Percentiles rank a stretch among this genome's conserved stretches.
Conservation (phyloP, 2,329 filamentous ascomycete species). For the Fusarium equiseti region DNA sequence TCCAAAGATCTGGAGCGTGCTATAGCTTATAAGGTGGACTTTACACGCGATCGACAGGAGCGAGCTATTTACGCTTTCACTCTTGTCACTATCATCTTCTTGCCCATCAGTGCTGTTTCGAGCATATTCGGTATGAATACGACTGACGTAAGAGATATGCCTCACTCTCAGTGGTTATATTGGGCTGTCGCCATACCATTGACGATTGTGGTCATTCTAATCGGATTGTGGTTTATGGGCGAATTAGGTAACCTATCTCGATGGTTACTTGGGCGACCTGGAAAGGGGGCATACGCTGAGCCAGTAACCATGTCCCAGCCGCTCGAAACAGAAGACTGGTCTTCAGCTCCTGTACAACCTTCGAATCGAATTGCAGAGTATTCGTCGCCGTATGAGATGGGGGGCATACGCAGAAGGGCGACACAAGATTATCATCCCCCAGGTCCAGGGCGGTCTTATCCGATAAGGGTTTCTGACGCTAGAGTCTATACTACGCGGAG, state of each 20-base stretch:
- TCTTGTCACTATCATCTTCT: conserved; percentile 62
- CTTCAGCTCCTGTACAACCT: conserved; percentile 4
- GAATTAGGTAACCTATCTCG: conserved; percentile 54
- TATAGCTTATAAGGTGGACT: conserved; percentile 54
- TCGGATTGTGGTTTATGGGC: conserved; percentile 58
- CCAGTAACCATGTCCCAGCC: conserved; percentile 25
- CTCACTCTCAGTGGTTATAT: conserved; percentile 62
- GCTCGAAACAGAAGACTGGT: conserved; percentile 19
- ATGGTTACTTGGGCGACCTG: conserved; percentile 46
- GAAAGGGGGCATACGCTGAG: conserved; percentile 21
- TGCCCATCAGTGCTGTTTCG: conserved; percentile 60
- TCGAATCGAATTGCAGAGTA: conserved; percentile 15
- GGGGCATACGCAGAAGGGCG: conserved; percentile 22
- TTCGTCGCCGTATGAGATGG: conserved; percentile 8
- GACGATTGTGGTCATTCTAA: conserved; percentile 56
- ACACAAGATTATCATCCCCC: conserved; percentile 9
- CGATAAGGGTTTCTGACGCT: background rate
- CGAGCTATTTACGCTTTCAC: conserved; percentile 64
- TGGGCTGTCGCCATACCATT: conserved; percentile 63
- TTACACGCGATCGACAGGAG: conserved; percentile 60
- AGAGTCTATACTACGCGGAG: background rate
- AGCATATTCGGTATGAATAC: conserved; percentile 68
- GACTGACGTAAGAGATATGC: conserved; percentile 62
- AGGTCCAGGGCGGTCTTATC: conserved; percentile 1
- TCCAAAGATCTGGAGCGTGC: conserved; percentile 49